phyloP scores from a whole-genome alignment of 768 basidiomycete genomes.

The Lenzites betulinus region DNA sequence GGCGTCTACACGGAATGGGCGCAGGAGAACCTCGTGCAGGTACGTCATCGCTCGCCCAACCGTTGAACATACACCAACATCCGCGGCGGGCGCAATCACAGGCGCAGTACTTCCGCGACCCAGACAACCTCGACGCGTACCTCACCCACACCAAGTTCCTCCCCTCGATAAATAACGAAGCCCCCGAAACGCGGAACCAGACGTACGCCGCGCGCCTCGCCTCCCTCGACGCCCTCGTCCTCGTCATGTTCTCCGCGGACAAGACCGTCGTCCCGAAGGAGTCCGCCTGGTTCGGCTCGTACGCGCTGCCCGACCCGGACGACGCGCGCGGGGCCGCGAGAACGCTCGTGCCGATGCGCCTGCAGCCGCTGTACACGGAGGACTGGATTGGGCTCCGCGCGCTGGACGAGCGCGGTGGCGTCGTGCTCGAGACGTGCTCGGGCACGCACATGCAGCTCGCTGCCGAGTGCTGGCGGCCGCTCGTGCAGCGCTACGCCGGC shows the following conservation, averaged over 20 bases:
- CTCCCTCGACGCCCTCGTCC: slow-evolving; percentile 65
- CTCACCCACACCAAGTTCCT: slow-evolving; percentile 66
- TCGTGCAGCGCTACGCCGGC: slow-evolving; percentile 34
- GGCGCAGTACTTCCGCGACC: slow-evolving; percentile 90
- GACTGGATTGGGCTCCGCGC: slow-evolving; percentile 81
- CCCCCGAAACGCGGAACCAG: slow-evolving; percentile 50
- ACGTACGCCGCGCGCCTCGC: slow-evolving; percentile 64
- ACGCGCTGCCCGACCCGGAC: slow-evolving; percentile 41
- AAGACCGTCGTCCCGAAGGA: slow-evolving; percentile 83
- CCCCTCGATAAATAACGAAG: slow-evolving; percentile 78
- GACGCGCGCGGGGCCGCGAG: slow-evolving; percentile 21
- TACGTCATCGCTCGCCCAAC: slow-evolving; percentile 28
- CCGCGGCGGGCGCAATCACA: slow-evolving; percentile 31
- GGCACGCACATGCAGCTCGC: slow-evolving; percentile 77
- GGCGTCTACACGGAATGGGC: slow-evolving; percentile 78
- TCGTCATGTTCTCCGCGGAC: slow-evolving; percentile 74
- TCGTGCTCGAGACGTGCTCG: slow-evolving; percentile 63
- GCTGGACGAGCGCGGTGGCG: slow-evolving; percentile 65
- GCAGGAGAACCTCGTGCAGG: slow-evolving; percentile 75
- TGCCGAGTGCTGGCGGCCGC: slow-evolving; percentile 34
- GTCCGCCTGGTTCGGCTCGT: slow-evolving; percentile 84
- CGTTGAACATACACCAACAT: neutral
- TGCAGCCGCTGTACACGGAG: slow-evolving; percentile 70
- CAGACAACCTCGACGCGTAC: slow-evolving; percentile 57
- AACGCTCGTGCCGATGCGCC: slow-evolving; percentile 66